Evolutionary conservation across 176 grass and related monocot species (phyloP).

Genomic region (Rhynchospora pubera): DNA sequence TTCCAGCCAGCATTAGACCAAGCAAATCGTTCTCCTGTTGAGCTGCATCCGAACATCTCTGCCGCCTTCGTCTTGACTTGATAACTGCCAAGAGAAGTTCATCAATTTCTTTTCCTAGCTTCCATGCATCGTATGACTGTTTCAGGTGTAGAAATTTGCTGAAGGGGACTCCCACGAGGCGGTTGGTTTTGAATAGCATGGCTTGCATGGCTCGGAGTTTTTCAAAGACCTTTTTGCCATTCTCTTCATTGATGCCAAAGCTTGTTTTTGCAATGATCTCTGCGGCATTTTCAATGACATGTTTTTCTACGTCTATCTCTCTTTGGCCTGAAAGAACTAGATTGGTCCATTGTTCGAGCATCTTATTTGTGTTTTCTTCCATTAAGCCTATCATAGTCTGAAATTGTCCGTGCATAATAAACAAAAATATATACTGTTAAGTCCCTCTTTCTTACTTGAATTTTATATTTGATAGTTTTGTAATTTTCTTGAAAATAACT

Average conservation of each 20-base stretch:
- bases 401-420: not conserved
- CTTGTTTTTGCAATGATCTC: slow-evolving; percentile 80
- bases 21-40: slow-evolving; percentile 39
- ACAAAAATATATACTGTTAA: not conserved
- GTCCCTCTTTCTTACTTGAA: not conserved
- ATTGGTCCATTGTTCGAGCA: slow-evolving; percentile 39
- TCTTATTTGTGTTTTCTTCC: slow-evolving; percentile 46
- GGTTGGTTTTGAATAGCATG: slow-evolving; percentile 62
- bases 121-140: slow-evolving; percentile 53
- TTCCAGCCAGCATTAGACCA: slow-evolving; percentile 44
- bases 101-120: slow-evolving; percentile 76
- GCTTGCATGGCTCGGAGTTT: slow-evolving; percentile 69
- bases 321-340: not conserved
- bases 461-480: not conserved
- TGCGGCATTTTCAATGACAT: slow-evolving; percentile 47
- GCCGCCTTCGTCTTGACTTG: not conserved
- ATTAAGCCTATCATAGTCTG: slow-evolving; percentile 52
- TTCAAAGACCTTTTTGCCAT: slow-evolving; percentile 36
- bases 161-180: slow-evolving; percentile 67
- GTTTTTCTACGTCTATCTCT: slow-evolving; percentile 42
- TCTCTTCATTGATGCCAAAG: slow-evolving; percentile 55
- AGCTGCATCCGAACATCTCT: no score
- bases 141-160: slow-evolving; percentile 34
- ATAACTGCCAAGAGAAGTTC: slow-evolving; percentile 46
- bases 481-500: not conserved